phyloP scores from a whole-genome alignment of 148 eudicot genomes.

The Rhododendron ferrugineum region DNA sequence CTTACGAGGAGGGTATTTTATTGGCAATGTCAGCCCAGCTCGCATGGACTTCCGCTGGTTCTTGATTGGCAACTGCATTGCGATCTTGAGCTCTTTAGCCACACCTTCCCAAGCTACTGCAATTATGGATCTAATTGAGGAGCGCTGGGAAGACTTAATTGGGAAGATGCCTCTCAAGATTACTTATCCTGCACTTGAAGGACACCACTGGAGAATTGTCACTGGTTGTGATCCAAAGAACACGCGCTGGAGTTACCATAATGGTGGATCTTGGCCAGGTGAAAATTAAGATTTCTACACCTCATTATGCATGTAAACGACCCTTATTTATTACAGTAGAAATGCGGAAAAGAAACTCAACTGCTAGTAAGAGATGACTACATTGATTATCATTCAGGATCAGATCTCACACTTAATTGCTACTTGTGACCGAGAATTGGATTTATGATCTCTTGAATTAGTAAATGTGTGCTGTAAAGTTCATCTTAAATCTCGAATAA shows the following conservation, averaged over 20 bases:
- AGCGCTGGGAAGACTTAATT: conserved; percentile 57
- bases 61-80: conserved; percentile 51
- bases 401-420: neutral
- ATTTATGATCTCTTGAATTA: neutral
- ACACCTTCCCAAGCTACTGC: conserved; percentile 51
- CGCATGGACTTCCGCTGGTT: conserved; percentile 74
- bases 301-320: no score
- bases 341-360: neutral
- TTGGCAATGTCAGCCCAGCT: conserved; percentile 69
- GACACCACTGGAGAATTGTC: conserved; percentile 55
- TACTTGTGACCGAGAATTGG: neutral
- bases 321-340: no score
- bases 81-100: conserved; percentile 48
- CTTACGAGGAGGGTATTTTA: conserved; percentile 48
- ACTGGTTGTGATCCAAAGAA: conserved; percentile 76
- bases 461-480: neutral
- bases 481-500: neutral
- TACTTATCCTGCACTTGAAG: conserved; percentile 55
- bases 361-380: neutral
- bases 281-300: neutral
- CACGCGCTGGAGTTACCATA: conserved; percentile 72
- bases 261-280: conserved; percentile 87
- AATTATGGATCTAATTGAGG: conserved; percentile 63
- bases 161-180: conserved; percentile 75
- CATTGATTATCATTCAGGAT: neutral